Conservation (phyloP, 108 stramenopile genomes). For the Fistulifera pelliculosa region DNA sequence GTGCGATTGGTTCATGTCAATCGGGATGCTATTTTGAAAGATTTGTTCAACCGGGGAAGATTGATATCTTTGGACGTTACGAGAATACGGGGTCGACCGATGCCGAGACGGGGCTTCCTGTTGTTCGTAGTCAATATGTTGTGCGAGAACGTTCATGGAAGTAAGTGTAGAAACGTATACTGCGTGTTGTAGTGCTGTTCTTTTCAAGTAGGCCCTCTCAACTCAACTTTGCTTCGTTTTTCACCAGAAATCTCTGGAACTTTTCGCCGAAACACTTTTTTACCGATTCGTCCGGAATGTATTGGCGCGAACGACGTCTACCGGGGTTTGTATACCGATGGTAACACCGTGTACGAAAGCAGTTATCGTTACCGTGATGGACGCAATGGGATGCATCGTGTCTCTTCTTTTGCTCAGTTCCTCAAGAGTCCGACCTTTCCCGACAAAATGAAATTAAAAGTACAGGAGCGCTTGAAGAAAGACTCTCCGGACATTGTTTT, state of each 20-base stretch:
- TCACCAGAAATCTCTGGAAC: slow-evolving; percentile 80
- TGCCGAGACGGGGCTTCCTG: slow-evolving; percentile 25
- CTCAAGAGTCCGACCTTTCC: slow-evolving; percentile 26
- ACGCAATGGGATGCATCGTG: slow-evolving; percentile 68
- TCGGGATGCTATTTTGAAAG: slow-evolving; percentile 72
- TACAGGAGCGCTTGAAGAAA: slow-evolving; percentile 50
- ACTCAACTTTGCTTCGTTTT: slow-evolving; percentile 8
- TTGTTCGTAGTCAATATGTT: slow-evolving; percentile 43
- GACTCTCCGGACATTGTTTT: slow-evolving; percentile 75
- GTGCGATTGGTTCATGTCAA: slow-evolving; percentile 76
- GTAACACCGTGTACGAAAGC: slow-evolving; percentile 58
- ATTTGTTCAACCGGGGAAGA: slow-evolving; percentile 69
- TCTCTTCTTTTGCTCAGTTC: slow-evolving; percentile 44
- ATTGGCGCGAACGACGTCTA: slow-evolving; percentile 79
- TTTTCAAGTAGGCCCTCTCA: too few species aligned
- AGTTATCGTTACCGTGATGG: slow-evolving; percentile 74
- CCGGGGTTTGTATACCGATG: slow-evolving; percentile 83
- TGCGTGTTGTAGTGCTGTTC: not conserved
- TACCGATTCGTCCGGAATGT: slow-evolving; percentile 69
- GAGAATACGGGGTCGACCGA: slow-evolving; percentile 45
- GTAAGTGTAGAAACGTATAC: slow-evolving; percentile 24
- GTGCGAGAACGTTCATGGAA: slow-evolving; percentile 63
- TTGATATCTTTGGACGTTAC: slow-evolving; percentile 77
- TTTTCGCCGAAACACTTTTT: slow-evolving; percentile 74
- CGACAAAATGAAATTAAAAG: slow-evolving; percentile 28